These are phyloP conservation scores for Trypanosomatidae sp. DNA, from an alignment of 208 protist genomes.

Conservation along the genomic window DNA sequence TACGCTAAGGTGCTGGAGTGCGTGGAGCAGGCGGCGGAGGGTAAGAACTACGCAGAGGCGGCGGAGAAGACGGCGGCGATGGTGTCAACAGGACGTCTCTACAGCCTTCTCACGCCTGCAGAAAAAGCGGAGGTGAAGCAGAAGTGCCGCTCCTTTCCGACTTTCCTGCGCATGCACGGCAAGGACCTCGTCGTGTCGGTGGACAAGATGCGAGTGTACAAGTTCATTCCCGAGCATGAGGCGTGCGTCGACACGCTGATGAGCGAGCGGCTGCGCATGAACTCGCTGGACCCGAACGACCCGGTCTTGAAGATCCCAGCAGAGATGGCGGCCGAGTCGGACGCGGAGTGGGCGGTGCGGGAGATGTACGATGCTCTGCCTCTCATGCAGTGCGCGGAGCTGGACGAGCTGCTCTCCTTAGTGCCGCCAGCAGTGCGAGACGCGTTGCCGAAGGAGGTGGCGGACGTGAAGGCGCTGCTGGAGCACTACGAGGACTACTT, in stretches of 20 bases:
- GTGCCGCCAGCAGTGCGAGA: constrained; percentile 65
- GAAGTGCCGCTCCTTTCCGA: constrained; percentile 71
- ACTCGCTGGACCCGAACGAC: constrained; percentile 62
- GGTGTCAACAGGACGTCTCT: constrained; percentile 68
- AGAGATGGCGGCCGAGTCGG: constrained; percentile 51
- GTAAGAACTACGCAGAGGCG: constrained; percentile 60
- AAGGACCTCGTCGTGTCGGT: constrained; percentile 64
- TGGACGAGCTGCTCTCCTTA: constrained; percentile 75
- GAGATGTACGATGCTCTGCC: constrained; percentile 87
- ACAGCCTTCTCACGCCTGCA: constrained; percentile 47
- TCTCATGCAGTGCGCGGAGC: constrained; percentile 74
- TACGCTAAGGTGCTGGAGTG: constrained; percentile 49
- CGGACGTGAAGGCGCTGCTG: constrained; percentile 45
- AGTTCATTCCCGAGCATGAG: constrained; percentile 74
- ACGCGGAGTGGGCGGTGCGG: constrained; percentile 67
- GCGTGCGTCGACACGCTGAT: constrained; percentile 76
- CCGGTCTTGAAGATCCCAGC: constrained; percentile 62
- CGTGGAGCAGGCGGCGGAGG: constrained; percentile 52
- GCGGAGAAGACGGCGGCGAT: constrained; percentile 41
- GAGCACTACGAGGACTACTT: constrained; percentile 72
- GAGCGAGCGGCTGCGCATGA: constrained; percentile 52
- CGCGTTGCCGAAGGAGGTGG: constrained; percentile 46
- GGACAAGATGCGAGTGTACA: constrained; percentile 71
- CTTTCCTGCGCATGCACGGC: constrained; percentile 85
- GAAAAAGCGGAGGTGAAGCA: constrained; percentile 65